Percentiles rank a stretch among this genome's conserved stretches.
Conservation (phyloP, 2,329 filamentous ascomycete species). For the Ustulina deusta region DNA sequence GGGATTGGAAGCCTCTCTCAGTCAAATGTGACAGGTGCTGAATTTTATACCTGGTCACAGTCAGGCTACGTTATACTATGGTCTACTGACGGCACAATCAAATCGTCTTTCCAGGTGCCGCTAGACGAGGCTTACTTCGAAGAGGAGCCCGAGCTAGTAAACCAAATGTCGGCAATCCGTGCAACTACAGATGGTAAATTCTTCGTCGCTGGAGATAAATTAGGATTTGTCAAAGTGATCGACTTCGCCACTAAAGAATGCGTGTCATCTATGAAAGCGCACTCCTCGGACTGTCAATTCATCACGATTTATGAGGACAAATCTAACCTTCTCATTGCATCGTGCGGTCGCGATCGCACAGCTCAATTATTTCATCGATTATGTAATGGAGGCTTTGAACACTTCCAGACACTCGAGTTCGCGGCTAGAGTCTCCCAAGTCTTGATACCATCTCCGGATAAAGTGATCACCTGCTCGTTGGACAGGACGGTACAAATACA, state of each 20-base stretch:
- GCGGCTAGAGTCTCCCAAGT: slow-evolving; percentile 83
- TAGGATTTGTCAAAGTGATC: slow-evolving; percentile 82
- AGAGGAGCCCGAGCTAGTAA: slow-evolving; percentile 64
- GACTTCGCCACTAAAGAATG: slow-evolving; percentile 71
- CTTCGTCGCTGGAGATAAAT: slow-evolving; percentile 86
- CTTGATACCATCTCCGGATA: slow-evolving; percentile 79
- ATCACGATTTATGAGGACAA: slow-evolving; percentile 77
- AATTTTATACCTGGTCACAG: slow-evolving; percentile 90
- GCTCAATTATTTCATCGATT: slow-evolving; percentile 84
- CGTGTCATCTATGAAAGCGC: slow-evolving; percentile 82
- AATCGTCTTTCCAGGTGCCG: slow-evolving; percentile 72
- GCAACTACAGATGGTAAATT: slow-evolving; percentile 71
- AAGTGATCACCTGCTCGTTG: slow-evolving; percentile 85
- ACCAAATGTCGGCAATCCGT: slow-evolving; percentile 70
- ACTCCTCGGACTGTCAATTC: slow-evolving; percentile 85
- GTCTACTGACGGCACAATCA: slow-evolving; percentile 78
- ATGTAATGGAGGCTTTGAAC: slow-evolving; percentile 70
- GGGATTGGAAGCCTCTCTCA: slow-evolving; percentile 76
- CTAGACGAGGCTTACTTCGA: slow-evolving; percentile 71
- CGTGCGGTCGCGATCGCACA: slow-evolving; percentile 89
- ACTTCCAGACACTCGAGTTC: slow-evolving; percentile 95
- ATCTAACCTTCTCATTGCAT: slow-evolving; percentile 76
- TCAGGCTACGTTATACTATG: slow-evolving; percentile 86
- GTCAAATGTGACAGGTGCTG: slow-evolving; percentile 71
- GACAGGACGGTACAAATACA: slow-evolving; percentile 89